A percentile compares a stretch with the other conserved stretches of the same genome.
phyloP scores from a whole-genome alignment of 148 eudicot species.

The Chenopodium album region DNA sequence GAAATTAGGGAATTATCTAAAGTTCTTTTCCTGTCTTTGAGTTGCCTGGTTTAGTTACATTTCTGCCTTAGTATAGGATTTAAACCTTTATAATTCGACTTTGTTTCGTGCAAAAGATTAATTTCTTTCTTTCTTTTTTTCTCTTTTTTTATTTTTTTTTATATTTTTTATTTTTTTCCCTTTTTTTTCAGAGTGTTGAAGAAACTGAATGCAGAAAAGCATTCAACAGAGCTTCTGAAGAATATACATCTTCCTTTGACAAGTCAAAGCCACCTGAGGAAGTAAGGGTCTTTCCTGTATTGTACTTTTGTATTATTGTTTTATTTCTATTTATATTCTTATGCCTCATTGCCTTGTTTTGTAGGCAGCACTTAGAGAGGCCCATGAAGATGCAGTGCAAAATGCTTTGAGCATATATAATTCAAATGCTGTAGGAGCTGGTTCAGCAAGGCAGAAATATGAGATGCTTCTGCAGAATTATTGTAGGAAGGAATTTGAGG shows the following conservation, averaged over 20 bases:
- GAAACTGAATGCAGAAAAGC: constrained; percentile 96
- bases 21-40: neutral
- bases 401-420: constrained; percentile 58
- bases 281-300: constrained; percentile 47
- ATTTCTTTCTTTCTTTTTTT: too few relatives aligned
- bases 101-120: neutral
- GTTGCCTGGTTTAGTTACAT: neutral
- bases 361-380: constrained; percentile 83
- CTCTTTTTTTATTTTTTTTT: neutral
- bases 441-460: constrained; percentile 70
- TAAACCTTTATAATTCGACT: neutral
- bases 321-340: constrained; percentile 18
- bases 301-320: neutral
- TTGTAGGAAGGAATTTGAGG: constrained; percentile 87
- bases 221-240: constrained; percentile 75
- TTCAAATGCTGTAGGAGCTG: constrained; percentile 78
- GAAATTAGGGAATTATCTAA: too few relatives aligned
- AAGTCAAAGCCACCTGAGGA: constrained; percentile 86
- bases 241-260: constrained; percentile 71
- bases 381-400: constrained; percentile 80
- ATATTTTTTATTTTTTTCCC: too few relatives aligned
- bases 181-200: constrained; percentile 72
- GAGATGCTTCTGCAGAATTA: constrained; percentile 70
- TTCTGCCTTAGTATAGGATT: constrained; percentile 5
- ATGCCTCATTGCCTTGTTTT: constrained; percentile 13